phyloP scores from a whole-genome alignment of 257 asterid genomes.

The Fraxinus cuspidata region DNA sequence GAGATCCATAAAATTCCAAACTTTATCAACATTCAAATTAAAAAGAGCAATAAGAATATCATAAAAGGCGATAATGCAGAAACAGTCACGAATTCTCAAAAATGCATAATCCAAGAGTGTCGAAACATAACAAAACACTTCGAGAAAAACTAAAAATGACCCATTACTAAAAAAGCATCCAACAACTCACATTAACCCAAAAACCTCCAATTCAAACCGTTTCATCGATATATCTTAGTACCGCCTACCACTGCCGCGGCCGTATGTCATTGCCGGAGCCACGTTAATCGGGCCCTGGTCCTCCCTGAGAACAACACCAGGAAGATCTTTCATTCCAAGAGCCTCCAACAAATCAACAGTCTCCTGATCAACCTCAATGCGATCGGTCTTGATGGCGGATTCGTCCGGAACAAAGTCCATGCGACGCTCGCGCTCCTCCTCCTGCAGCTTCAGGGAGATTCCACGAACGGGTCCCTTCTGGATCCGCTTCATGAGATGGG shows the following conservation, averaged over 20 bases:
- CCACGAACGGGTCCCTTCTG: constrained; percentile 58
- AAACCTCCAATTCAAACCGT: neutral
- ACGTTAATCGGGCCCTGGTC: constrained; percentile 35
- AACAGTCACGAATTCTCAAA: constrained; percentile 5
- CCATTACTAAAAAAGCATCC: constrained; percentile 19
- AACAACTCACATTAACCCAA: neutral
- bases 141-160: constrained; percentile 9
- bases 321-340: constrained; percentile 51
- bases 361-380: constrained; percentile 58
- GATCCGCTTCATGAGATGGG: constrained; percentile 58
- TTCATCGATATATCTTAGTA: constrained; percentile 25
- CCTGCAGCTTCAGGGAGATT: constrained; percentile 55
- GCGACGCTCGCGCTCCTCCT: constrained; percentile 62
- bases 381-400: constrained; percentile 46
- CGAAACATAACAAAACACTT: constrained; percentile 10
- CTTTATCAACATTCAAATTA: neutral
- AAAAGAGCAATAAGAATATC: constrained; percentile 3
- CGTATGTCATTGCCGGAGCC: constrained; percentile 36
- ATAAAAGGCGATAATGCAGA: constrained; percentile 5
- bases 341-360: constrained; percentile 43
- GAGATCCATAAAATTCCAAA: neutral
- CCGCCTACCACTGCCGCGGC: constrained; percentile 44
- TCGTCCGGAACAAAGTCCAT: constrained; percentile 60
- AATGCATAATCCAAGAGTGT: constrained; percentile 14
- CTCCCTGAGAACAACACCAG: constrained; percentile 43